A percentile compares a stretch with the other conserved stretches of the same genome.
Evolutionary conservation across 108 stramenopile species (phyloP).

Genomic region (Schizochytrium sp.): DNA sequence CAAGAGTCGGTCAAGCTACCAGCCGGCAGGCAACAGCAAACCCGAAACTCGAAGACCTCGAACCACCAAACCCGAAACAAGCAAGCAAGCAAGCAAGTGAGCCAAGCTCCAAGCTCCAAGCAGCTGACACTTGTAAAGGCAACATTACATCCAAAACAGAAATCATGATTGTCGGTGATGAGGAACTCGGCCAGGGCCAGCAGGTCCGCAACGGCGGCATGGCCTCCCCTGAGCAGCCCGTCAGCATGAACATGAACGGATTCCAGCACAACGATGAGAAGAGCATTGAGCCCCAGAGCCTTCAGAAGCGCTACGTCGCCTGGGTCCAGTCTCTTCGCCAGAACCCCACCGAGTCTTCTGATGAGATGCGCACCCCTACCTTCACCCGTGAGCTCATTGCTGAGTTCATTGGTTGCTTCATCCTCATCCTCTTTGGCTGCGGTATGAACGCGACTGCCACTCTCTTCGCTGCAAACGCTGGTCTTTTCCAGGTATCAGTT

Average conservation of each 20-base stretch:
- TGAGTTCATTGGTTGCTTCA: conserved; percentile 76
- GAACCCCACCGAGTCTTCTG: conserved; percentile 7
- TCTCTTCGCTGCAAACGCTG: conserved; percentile 70
- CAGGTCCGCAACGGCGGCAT: not conserved
- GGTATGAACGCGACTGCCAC: conserved; percentile 74
- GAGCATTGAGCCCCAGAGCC: not conserved
- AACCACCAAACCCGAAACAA: too few species aligned
- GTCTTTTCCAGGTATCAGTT: conserved; percentile 76
- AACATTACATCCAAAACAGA: too few species aligned
- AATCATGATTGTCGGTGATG: too few species aligned
- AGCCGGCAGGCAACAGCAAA: too few species aligned
- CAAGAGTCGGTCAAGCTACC: too few species aligned
- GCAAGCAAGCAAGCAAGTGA: too few species aligned
- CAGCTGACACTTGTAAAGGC: too few species aligned
- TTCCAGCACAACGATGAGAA: not conserved
- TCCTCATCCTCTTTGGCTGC: conserved; percentile 77
- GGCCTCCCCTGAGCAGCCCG: not conserved
- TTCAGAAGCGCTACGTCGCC: conserved; percentile 43
- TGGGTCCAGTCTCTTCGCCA: conserved; percentile 7
- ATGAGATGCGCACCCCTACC: conserved; percentile 40
- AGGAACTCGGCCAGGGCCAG: too few species aligned
- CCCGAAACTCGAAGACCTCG: too few species aligned
- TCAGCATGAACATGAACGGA: conserved; percentile 1
- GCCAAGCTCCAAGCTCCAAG: too few species aligned
- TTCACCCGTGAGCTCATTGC: conserved; percentile 74